Evolutionary conservation across 2,329 filamentous ascomycete species (phyloP).

Genomic region (Pestalotiopsis sp.): DNA sequence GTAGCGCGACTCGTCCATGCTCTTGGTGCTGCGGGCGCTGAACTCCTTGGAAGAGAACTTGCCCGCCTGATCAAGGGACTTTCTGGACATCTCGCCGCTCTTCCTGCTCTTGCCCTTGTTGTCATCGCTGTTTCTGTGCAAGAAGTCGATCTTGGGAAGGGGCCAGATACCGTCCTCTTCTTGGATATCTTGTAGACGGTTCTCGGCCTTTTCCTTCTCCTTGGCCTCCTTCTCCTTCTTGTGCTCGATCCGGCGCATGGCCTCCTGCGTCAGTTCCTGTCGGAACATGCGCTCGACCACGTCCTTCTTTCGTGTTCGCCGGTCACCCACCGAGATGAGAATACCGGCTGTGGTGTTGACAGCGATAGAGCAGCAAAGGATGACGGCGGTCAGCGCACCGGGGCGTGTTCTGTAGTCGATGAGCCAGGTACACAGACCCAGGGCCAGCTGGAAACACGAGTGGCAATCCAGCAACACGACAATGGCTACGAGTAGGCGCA

Average conservation of each 20-base stretch:
- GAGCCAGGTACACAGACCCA: slow-evolving; percentile 78
- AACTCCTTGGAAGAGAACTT: slow-evolving; percentile 1
- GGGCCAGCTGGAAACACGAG: slow-evolving; percentile 77
- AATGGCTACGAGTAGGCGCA: slow-evolving; percentile 73
- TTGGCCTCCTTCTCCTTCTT: slow-evolving; percentile 16
- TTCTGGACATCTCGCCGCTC: slow-evolving; percentile 7
- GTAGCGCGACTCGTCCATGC: background rate
- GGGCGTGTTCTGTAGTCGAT: slow-evolving; percentile 73
- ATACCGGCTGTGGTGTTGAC: slow-evolving; percentile 79
- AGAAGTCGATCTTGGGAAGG: slow-evolving; percentile 11
- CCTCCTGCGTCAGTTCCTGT: slow-evolving; percentile 71
- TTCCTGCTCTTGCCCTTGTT: slow-evolving; percentile 6
- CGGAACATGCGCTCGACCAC: slow-evolving; percentile 77
- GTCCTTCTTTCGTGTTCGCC: slow-evolving; percentile 81
- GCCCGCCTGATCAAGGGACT: slow-evolving; percentile 14
- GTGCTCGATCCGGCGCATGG: slow-evolving; percentile 24
- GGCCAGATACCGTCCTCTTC: slow-evolving; percentile 11
- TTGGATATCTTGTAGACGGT: slow-evolving; percentile 4
- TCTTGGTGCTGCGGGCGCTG: background rate
- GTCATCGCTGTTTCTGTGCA: slow-evolving; percentile 12
- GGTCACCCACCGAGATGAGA: slow-evolving; percentile 76
- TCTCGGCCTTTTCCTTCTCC: slow-evolving; percentile 8
- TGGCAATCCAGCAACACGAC: slow-evolving; percentile 81
- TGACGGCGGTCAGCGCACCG: slow-evolving; percentile 76
- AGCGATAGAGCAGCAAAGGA: slow-evolving; percentile 77